phyloP scores from a whole-genome alignment of 2,329 filamentous ascomycete species.

The Colletotrichum abscissum region DNA sequence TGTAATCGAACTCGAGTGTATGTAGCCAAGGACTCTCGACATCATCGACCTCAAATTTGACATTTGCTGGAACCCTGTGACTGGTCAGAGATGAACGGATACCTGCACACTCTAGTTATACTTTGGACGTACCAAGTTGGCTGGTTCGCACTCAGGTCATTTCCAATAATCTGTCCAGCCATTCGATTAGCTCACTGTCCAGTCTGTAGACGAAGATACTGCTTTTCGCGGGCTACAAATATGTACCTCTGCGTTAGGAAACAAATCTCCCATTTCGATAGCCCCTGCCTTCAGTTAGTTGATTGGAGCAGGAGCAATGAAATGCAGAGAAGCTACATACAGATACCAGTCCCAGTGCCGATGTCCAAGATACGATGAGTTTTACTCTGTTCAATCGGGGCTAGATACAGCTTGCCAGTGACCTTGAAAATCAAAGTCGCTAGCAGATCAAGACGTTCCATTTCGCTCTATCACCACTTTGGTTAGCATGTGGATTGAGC shows the following conservation, averaged over 20 bases:
- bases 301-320: not conserved
- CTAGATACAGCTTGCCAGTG: conserved; percentile 4
- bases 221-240: too few species aligned
- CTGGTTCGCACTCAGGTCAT: conserved; percentile 23
- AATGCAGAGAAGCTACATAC: too few species aligned
- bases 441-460: conserved; percentile 11
- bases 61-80: conserved; percentile 67
- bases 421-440: conserved; percentile 1
- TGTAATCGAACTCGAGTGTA: conserved; percentile 44
- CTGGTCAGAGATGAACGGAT: too few species aligned
- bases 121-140: conserved; percentile 1
- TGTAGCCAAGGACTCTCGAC: conserved; percentile 61
- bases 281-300: not conserved
- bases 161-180: conserved; percentile 11
- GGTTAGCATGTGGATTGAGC: too few species aligned
- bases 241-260: not conserved
- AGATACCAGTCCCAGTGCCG: conserved; percentile 70
- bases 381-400: conserved; percentile 13
- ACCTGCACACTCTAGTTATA: too few species aligned
- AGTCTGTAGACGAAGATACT: too few species aligned
- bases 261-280: conserved; percentile 7
- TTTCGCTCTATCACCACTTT: not conserved
- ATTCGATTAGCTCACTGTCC: too few species aligned
- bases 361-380: conserved; percentile 63
- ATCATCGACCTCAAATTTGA: conserved; percentile 74